Conservation (phyloP, 208 protist species). For the Wallacemonas collosoma region DNA sequence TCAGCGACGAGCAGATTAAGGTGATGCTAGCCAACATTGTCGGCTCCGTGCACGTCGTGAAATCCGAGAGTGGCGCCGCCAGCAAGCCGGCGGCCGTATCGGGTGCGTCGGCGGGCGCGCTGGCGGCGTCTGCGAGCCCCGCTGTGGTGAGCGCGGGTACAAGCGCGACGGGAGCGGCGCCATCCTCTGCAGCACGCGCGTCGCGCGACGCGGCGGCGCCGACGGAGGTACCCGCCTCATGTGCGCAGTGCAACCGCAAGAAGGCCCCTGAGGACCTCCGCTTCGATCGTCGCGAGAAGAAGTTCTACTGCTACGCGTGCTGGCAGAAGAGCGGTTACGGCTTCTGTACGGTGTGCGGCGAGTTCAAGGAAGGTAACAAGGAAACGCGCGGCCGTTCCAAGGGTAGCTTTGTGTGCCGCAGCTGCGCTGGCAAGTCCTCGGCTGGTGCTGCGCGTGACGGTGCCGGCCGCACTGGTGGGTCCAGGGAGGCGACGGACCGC, state of each 20-base stretch:
- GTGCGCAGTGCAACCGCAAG: conserved; percentile 55
- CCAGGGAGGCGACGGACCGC: neutral
- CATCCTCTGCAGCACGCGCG: conserved; percentile 10
- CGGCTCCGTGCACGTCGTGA: conserved; percentile 66
- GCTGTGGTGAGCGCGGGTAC: neutral
- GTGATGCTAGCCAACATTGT: conserved; percentile 66
- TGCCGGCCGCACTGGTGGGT: neutral
- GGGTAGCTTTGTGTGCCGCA: conserved; percentile 50
- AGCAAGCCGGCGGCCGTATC: neutral
- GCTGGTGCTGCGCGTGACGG: neutral
- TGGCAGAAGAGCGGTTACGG: conserved; percentile 68
- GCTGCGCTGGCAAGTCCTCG: conserved; percentile 21
- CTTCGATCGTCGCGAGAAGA: conserved; percentile 45
- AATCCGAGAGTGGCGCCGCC: conserved; percentile 5
- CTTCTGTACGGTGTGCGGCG: conserved; percentile 65
- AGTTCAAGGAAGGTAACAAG: conserved; percentile 64
- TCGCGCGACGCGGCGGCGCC: neutral
- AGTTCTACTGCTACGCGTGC: conserved; percentile 78
- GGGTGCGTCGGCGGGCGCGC: neutral
- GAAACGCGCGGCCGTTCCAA: conserved; percentile 41
- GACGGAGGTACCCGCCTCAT: conserved; percentile 18
- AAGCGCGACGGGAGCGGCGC: neutral
- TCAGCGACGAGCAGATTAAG: conserved; percentile 22
- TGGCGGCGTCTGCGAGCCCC: neutral
- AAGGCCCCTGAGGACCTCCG: conserved; percentile 73